A percentile compares a stretch with the other conserved stretches of the same genome.
These are phyloP conservation scores for Dichomitus squalens DNA, from an alignment of 1,284 basidiomycete genomes.

Conservation along the genomic window DNA sequence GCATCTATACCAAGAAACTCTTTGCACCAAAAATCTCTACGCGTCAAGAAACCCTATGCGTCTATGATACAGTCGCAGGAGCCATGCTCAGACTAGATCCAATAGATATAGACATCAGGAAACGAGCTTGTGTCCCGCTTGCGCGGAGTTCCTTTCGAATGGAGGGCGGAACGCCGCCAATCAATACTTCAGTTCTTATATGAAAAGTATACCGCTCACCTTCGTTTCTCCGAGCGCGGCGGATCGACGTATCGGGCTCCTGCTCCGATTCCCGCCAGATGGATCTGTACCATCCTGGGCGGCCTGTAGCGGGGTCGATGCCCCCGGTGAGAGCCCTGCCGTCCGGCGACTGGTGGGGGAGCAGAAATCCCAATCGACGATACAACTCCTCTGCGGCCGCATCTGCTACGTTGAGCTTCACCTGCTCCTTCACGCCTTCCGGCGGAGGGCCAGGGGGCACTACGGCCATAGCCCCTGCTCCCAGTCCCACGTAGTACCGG, in stretches of 20 bases:
- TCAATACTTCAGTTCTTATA: background rate
- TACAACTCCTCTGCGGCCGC: constrained; percentile 4
- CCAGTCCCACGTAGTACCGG: constrained; percentile 24
- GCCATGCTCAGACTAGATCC: background rate
- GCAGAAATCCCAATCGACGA: constrained; percentile 9
- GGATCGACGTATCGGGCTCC: background rate
- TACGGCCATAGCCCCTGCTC: constrained; percentile 15
- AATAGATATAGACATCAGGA: background rate
- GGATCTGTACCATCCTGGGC: constrained; percentile 5
- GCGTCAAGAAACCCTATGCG: too few species aligned
- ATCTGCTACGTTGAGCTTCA: constrained; percentile 11
- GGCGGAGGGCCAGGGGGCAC: constrained; percentile 10
- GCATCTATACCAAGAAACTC: background rate
- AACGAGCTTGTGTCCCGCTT: background rate
- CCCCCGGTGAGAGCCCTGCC: background rate
- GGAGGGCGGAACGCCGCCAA: too few species aligned
- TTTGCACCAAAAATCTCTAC: too few species aligned
- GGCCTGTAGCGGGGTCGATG: constrained; percentile 6
- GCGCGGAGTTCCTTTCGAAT: background rate
- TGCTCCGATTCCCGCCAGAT: background rate
- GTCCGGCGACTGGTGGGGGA: constrained; percentile 2
- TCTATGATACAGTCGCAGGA: background rate
- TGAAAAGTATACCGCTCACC: background rate
- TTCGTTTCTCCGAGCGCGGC: background rate
- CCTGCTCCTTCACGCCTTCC: constrained; percentile 10